These are phyloP conservation scores for Scheffersomyces cryptocercus DNA, from an alignment of 1,139 yeast genomes.

Conservation along the genomic window DNA sequence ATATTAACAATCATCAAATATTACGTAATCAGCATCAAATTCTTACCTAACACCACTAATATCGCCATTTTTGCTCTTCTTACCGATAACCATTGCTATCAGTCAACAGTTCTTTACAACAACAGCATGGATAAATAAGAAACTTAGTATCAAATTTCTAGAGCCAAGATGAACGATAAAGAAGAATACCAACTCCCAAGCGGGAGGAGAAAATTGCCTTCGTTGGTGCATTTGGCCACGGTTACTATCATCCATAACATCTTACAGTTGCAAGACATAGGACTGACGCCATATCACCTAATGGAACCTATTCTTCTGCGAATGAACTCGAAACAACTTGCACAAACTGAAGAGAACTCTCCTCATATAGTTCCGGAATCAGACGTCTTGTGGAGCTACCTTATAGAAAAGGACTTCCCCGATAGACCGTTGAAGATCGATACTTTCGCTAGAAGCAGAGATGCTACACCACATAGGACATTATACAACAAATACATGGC, in stretches of 20 bases:
- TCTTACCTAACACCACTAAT: no score
- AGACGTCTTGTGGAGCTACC: conserved; percentile 51
- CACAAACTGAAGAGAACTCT: conserved; percentile 43
- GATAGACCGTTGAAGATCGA: conserved; percentile 28
- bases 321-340: conserved; percentile 50
- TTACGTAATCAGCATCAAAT: no score
- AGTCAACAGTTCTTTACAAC: no score
- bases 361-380: conserved; percentile 48
- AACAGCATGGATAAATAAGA: no score
- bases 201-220: conserved; percentile 4
- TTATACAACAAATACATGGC: conserved; percentile 43
- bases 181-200: no score
- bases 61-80: no score
- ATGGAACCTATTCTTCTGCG: conserved; percentile 43
- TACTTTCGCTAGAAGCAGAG: conserved; percentile 4
- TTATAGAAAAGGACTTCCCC: conserved; percentile 52
- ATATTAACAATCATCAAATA: no score
- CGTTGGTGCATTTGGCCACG: conserved; percentile 17
- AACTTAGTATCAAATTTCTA: no score
- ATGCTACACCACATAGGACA: conserved; percentile 39
- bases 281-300: conserved; percentile 51
- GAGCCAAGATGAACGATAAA: no score
- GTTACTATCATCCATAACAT: conserved; percentile 19
- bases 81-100: no score
- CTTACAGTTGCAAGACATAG: conserved; percentile 37